phyloP scores from a whole-genome alignment of 208 protist species.

The Leptomonas pyrrhocoris region DNA sequence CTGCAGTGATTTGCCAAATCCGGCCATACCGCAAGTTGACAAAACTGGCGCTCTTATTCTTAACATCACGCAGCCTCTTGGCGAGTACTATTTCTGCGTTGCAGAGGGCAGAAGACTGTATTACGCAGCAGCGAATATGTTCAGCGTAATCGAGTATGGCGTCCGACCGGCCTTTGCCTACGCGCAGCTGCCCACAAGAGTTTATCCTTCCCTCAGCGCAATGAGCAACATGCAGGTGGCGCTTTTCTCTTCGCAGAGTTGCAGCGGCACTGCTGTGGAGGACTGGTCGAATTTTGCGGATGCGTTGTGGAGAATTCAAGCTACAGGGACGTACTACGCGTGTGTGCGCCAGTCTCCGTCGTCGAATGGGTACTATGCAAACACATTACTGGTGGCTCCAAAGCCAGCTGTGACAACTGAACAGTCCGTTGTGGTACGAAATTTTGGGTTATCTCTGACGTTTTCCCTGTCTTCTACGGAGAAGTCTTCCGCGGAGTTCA shows the following conservation, averaged over 20 bases:
- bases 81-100: conserved; percentile 7
- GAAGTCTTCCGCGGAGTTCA: neutral
- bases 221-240: conserved; percentile 17
- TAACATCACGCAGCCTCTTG: neutral
- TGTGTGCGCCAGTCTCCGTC: conserved; percentile 13
- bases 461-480: neutral
- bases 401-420: neutral
- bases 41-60: neutral
- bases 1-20: conserved; percentile 5
- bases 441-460: neutral
- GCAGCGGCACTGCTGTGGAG: neutral
- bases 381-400: neutral
- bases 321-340: conserved; percentile 12
- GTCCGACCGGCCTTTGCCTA: neutral
- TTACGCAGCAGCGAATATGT: neutral
- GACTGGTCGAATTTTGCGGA: conserved; percentile 1
- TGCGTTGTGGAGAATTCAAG: conserved; percentile 1
- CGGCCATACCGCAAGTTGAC: neutral
- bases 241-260: neutral
- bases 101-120: conserved; percentile 7
- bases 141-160: conserved; percentile 3
- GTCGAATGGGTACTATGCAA: conserved; percentile 2
- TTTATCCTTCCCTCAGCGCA: conserved; percentile 1
- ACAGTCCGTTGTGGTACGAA: neutral
- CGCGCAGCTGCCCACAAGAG: neutral